phyloP scores from a whole-genome alignment of 345 rosid species.

The Toxicodendron radicans region DNA sequence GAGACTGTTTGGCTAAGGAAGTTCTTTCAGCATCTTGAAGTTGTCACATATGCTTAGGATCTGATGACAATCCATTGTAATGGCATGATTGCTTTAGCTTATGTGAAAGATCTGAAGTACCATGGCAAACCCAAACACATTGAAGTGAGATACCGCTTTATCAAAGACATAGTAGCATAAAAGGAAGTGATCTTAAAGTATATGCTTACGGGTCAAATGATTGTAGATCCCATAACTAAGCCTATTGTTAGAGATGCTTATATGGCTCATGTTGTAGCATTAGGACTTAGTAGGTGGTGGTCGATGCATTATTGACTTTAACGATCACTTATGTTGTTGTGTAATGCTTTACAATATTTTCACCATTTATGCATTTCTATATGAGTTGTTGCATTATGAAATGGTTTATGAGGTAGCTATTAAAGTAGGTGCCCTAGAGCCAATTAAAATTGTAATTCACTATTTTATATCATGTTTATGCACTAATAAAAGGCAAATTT shows the following conservation, averaged over 20 bases:
- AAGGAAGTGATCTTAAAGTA: neutral
- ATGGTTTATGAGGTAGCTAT: too few relatives aligned
- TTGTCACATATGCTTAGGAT: neutral
- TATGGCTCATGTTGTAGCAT: neutral
- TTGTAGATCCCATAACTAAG: neutral
- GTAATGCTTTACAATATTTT: too few relatives aligned
- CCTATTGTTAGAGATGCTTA: neutral
- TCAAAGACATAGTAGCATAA: neutral
- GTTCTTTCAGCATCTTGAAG: neutral
- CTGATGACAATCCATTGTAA: neutral
- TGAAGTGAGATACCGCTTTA: neutral
- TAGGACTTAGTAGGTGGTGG: neutral
- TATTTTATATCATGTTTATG: too few relatives aligned
- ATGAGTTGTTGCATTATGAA: too few relatives aligned
- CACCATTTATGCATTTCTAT: too few relatives aligned
- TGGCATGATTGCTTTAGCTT: neutral
- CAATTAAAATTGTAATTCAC: too few relatives aligned
- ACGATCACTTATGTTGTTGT: too few relatives aligned
- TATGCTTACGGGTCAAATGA: neutral
- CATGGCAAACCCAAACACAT: neutral
- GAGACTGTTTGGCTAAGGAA: too few relatives aligned
- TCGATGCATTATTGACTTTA: too few relatives aligned
- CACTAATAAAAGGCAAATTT: too few relatives aligned
- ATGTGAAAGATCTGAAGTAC: neutral
- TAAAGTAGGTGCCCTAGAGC: too few relatives aligned